Conservation (phyloP, 495 filamentous ascomycete species). For the Tuber brumale region DNA sequence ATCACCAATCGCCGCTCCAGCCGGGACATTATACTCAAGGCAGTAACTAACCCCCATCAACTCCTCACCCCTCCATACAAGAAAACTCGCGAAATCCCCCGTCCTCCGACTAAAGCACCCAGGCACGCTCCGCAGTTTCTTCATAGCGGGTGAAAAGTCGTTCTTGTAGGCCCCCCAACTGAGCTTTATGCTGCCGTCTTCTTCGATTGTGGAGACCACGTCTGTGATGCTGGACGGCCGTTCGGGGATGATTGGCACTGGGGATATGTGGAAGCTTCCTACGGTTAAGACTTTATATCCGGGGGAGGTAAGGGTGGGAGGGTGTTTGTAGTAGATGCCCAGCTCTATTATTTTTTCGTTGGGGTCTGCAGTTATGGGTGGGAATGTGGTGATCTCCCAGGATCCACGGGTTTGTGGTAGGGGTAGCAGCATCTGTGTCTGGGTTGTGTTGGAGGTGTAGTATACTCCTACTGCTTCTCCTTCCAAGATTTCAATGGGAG, state of each 20-base stretch:
- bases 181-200: constrained; percentile 20
- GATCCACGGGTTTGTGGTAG: background rate
- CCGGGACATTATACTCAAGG: constrained; percentile 28
- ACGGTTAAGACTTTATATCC: background rate
- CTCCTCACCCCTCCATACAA: constrained; percentile 25
- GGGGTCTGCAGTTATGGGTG: background rate
- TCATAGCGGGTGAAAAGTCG: background rate
- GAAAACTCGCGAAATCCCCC: constrained; percentile 37
- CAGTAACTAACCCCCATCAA: constrained; percentile 33
- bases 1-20: constrained; percentile 10
- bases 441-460: constrained; percentile 20
- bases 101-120: constrained; percentile 33
- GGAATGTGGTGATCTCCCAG: background rate
- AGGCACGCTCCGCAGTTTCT: background rate
- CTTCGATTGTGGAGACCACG: constrained; percentile 3
- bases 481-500: background rate
- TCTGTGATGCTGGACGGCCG: constrained; percentile 19
- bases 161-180: constrained; percentile 30
- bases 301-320: background rate
- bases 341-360: background rate
- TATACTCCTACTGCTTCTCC: constrained; percentile 27
- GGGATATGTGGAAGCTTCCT: background rate
- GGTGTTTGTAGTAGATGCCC: background rate
- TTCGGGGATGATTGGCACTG: constrained; percentile 2
- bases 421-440: constrained; percentile 3